A percentile compares a stretch with the other conserved stretches of the same genome.
Conservation (phyloP, 129 eudicot genomes). For the Apium graveolens region DNA sequence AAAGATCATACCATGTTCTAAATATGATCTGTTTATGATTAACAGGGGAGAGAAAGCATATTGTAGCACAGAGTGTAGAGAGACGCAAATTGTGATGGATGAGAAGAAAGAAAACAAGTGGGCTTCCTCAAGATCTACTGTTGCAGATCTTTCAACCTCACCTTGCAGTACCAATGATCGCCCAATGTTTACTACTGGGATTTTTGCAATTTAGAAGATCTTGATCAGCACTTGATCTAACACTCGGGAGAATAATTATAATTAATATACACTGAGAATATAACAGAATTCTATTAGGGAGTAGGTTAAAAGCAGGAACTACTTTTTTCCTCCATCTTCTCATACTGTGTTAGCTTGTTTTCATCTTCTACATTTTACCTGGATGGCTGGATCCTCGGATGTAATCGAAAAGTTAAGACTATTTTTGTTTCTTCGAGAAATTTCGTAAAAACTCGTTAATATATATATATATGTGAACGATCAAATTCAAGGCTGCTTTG, state of each 20-base stretch:
- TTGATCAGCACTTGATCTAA: neutral
- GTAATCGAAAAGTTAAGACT: neutral
- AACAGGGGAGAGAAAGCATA: slow-evolving; percentile 80
- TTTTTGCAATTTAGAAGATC: slow-evolving; percentile 40
- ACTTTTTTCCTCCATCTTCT: neutral
- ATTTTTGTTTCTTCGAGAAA: neutral
- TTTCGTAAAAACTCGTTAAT: neutral
- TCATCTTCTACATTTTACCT: neutral
- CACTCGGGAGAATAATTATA: slow-evolving; percentile 3
- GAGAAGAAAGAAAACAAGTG: slow-evolving; percentile 47
- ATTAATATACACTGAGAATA: slow-evolving; percentile 1
- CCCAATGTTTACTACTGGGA: slow-evolving; percentile 42
- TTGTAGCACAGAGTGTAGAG: slow-evolving; percentile 80
- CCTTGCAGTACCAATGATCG: slow-evolving; percentile 23
- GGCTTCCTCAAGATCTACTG: slow-evolving; percentile 28
- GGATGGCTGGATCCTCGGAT: too few relatives aligned
- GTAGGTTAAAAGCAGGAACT: neutral
- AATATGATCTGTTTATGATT: neutral
- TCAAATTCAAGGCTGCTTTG: neutral
- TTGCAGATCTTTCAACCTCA: slow-evolving; percentile 30
- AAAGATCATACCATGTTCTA: neutral
- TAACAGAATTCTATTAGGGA: neutral
- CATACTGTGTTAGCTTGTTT: neutral
- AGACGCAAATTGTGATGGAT: slow-evolving; percentile 57
- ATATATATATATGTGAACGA: neutral